Base-by-base conservation (phyloP, 1,284 basidiomycete species). In the Trametes polyzona region DNA sequence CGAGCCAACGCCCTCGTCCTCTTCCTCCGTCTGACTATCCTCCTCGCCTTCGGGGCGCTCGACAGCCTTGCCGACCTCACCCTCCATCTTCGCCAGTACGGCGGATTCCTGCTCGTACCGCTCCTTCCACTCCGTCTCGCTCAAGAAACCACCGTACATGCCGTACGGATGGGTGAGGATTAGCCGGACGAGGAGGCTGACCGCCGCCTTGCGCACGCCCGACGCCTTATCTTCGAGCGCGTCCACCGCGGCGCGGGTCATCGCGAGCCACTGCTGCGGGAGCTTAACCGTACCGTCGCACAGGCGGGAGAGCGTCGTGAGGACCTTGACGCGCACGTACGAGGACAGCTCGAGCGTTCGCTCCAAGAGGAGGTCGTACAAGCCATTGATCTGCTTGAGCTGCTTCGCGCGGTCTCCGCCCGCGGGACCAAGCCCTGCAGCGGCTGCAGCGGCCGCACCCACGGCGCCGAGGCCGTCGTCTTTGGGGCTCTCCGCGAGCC, bases 141-240 rank as follows among this genome's bases (percentile, higher is more conserved):
- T 84, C 47, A 99, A 77, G 42, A 86, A 83, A 0, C 95, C 96
- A 0, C 95, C 96, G 66, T 97, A 88, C 72, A 92, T 82, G 0
- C 90, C 91, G 70, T 93, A 98, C 1, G 96, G 96, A 75, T 99
- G 96, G 0, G 95, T 98, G 58, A 84, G 67, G 40, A 99, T 78
- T 23, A 99, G 78, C 67, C 87, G 86, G 44, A 85, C 85, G 29
- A 99, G 75, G 6, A 98, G 77, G 17, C 84, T 82, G 48, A 94
- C 90, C 10, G 95, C 91, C 57, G 84, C 86, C 72, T 95, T 95
- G 64, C 96, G 82, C 12, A 97, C 96, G 11, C 83, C 87, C 29
- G 92, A 87, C 1, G 87, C 88, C 76, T 98, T 98, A 78, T 99
- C 97, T 65, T 95, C 88, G 51, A 99, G 79, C 6, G 92, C 88